Evolutionary conservation across 2,329 filamentous ascomycete genomes (phyloP).

Genomic region (Fulvia fulva): DNA sequence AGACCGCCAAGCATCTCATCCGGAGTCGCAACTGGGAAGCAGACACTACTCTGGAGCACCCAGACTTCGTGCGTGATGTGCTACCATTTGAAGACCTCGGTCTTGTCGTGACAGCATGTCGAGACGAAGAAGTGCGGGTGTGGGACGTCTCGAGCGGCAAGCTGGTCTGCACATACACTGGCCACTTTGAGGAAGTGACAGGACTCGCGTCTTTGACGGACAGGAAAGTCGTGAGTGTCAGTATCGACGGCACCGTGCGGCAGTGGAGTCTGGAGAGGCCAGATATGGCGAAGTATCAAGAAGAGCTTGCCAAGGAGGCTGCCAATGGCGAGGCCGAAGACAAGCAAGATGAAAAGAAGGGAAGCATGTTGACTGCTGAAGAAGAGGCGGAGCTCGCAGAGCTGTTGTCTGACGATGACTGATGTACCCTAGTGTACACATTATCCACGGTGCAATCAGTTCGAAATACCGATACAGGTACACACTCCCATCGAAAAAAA

Average conservation of each 20-base stretch:
- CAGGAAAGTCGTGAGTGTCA: slow-evolving; percentile 66
- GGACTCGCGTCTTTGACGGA: slow-evolving; percentile 59
- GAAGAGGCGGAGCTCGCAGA: slow-evolving; percentile 88
- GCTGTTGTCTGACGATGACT: slow-evolving; percentile 73
- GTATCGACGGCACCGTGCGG: slow-evolving; percentile 85
- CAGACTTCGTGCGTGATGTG: slow-evolving; percentile 85
- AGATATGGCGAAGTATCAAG: slow-evolving; percentile 55
- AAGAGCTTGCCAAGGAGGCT: slow-evolving; percentile 48
- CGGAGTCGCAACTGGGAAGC: slow-evolving; percentile 64
- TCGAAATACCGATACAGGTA: not conserved
- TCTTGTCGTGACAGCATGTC: slow-evolving; percentile 81
- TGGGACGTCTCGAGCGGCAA: slow-evolving; percentile 60
- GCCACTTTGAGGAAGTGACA: slow-evolving; percentile 92
- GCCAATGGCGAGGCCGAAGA: slow-evolving; percentile 44
- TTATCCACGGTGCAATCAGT: not conserved
- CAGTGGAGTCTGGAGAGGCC: slow-evolving; percentile 69
- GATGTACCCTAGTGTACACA: not conserved
- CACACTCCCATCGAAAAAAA: not conserved
- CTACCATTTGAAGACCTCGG: slow-evolving; percentile 61
- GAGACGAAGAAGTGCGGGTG: slow-evolving; percentile 86
- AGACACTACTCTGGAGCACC: slow-evolving; percentile 72
- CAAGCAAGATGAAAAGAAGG: slow-evolving; percentile 40
- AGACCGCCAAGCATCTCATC: slow-evolving; percentile 75
- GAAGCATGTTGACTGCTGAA: slow-evolving; percentile 68
- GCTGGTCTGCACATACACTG: slow-evolving; percentile 46